These are phyloP conservation scores for Ascochyta clinopodiicola DNA, from an alignment of 2,329 filamentous ascomycete species.

Conservation along the genomic window DNA sequence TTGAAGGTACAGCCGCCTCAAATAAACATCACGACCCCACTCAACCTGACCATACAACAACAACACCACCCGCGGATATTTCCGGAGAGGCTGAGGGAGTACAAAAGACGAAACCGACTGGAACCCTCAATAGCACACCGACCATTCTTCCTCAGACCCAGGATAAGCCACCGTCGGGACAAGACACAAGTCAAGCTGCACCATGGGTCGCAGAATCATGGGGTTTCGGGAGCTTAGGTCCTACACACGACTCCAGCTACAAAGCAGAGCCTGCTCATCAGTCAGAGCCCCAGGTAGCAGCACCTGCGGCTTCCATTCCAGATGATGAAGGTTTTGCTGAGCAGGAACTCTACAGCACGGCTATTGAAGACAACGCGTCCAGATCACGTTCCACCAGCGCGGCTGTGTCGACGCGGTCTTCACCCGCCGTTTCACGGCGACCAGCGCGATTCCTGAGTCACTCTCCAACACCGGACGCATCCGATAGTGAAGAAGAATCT, in stretches of 20 bases:
- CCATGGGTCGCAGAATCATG: slow-evolving; percentile 12
- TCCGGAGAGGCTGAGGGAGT: neutral
- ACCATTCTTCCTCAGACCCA: neutral
- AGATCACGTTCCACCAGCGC: slow-evolving; percentile 23
- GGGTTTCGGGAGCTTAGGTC: slow-evolving; percentile 6
- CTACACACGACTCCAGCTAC: neutral
- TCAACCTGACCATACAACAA: neutral
- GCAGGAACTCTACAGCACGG: slow-evolving; percentile 13
- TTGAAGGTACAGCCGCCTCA: neutral
- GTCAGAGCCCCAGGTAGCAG: neutral
- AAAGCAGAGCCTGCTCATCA: neutral
- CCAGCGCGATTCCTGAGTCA: slow-evolving; percentile 34
- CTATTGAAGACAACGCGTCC: slow-evolving; percentile 4
- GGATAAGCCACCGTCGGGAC: slow-evolving; percentile 1
- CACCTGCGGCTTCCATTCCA: neutral
- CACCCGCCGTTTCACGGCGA: slow-evolving; percentile 24
- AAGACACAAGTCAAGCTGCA: neutral
- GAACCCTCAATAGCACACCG: neutral
- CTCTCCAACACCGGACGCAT: slow-evolving; percentile 29
- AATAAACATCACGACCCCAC: neutral
- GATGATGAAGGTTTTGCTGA: slow-evolving; percentile 13
- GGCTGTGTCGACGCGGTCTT: slow-evolving; percentile 27
- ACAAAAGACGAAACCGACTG: neutral
- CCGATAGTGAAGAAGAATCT: slow-evolving; percentile 24
- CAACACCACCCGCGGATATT: neutral